phyloP scores from a whole-genome alignment of 441 rosid species.

The Erodium moschatum region DNA sequence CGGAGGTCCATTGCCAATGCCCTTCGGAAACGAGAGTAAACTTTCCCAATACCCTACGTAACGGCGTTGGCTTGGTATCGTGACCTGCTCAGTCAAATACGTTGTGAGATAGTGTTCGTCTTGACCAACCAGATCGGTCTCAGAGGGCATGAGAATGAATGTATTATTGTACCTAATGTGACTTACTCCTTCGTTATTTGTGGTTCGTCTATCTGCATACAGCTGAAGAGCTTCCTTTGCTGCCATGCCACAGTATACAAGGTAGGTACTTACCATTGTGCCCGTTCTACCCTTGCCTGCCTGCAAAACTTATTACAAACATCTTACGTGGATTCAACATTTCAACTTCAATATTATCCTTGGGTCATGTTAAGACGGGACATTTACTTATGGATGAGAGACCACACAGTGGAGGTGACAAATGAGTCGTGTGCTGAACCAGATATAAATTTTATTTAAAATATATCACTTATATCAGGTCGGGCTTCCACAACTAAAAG shows the following conservation, averaged over 20 bases:
- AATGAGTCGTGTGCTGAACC: too few relatives aligned
- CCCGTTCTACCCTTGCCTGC: slow-evolving; percentile 96
- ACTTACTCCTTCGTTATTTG: slow-evolving; percentile 85
- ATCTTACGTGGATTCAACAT: too few relatives aligned
- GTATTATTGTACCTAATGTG: slow-evolving; percentile 10
- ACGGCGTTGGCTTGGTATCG: slow-evolving; percentile 89
- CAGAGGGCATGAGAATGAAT: too few relatives aligned
- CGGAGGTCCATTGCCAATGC: slow-evolving; percentile 35
- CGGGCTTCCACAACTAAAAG: too few relatives aligned
- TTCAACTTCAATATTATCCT: too few relatives aligned
- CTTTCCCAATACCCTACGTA: slow-evolving; percentile 70
- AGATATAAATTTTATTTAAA: too few relatives aligned
- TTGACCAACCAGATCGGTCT: neutral
- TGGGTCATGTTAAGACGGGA: too few relatives aligned
- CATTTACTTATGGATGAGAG: too few relatives aligned
- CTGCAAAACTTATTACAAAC: slow-evolving; percentile 31
- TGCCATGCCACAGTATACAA: slow-evolving; percentile 68
- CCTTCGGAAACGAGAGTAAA: slow-evolving; percentile 35
- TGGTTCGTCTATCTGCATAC: slow-evolving; percentile 72
- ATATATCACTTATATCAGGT: too few relatives aligned
- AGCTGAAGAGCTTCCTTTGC: slow-evolving; percentile 72
- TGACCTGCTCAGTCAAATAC: slow-evolving; percentile 39
- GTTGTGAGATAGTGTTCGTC: too few relatives aligned
- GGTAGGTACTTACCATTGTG: slow-evolving; percentile 74
- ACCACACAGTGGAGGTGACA: too few relatives aligned